Conservation (phyloP, 2,329 filamentous ascomycete genomes). For the Aspergillus neotritici region DNA sequence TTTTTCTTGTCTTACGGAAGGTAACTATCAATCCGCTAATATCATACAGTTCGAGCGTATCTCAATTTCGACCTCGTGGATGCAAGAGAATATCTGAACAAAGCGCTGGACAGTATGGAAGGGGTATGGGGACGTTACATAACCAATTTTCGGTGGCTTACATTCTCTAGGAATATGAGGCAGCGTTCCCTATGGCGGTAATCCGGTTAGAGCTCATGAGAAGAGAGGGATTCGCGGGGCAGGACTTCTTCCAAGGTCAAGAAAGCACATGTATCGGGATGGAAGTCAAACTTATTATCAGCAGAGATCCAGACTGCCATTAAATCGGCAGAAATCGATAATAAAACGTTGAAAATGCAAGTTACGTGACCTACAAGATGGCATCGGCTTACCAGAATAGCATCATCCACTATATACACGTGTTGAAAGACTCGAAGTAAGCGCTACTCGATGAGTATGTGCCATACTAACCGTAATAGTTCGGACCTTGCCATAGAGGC, state of each 20-base stretch:
- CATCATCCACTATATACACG: slow-evolving; percentile 62
- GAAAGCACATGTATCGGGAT: neutral
- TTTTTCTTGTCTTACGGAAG: no score
- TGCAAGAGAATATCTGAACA: slow-evolving; percentile 48
- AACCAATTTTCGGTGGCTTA: neutral
- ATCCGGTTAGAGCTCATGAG: slow-evolving; percentile 62
- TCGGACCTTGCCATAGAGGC: slow-evolving; percentile 38
- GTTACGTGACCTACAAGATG: slow-evolving; percentile 7
- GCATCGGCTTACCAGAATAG: slow-evolving; percentile 14
- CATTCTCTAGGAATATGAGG: slow-evolving; percentile 48
- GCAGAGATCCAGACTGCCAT: slow-evolving; percentile 57
- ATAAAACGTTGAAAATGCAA: slow-evolving; percentile 57
- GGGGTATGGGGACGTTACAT: slow-evolving; percentile 9
- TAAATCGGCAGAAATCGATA: slow-evolving; percentile 53
- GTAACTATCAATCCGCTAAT: slow-evolving; percentile 7
- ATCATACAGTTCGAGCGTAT: slow-evolving; percentile 23
- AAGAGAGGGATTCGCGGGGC: slow-evolving; percentile 31
- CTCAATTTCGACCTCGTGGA: slow-evolving; percentile 37
- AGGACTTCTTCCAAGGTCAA: slow-evolving; percentile 40
- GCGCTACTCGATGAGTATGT: neutral
- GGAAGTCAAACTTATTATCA: slow-evolving; percentile 17
- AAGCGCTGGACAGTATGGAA: slow-evolving; percentile 58
- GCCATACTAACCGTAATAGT: slow-evolving; percentile 23
- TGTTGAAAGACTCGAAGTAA: slow-evolving; percentile 54
- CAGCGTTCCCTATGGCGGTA: slow-evolving; percentile 60